Conservation (phyloP, 306 rosid species). For the Rosa multiflora region DNA sequence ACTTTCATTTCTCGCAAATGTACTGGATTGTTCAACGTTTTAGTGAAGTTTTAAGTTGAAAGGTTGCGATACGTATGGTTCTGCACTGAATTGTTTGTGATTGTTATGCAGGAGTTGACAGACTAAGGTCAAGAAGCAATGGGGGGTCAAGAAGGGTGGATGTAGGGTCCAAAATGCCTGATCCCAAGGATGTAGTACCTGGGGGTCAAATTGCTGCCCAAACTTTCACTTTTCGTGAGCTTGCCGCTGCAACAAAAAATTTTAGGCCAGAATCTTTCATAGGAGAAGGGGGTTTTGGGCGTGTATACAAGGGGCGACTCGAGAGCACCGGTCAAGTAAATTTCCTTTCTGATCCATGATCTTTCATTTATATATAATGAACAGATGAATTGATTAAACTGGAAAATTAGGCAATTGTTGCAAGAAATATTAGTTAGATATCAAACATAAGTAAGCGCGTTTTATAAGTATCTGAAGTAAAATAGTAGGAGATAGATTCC, state of each 20-base stretch:
- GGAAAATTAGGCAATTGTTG: not conserved
- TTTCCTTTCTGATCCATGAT: constrained; percentile 1
- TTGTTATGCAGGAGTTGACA: constrained; percentile 61
- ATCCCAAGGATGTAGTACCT: constrained; percentile 52
- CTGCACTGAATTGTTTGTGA: constrained; percentile 23
- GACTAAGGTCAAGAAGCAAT: constrained; percentile 56
- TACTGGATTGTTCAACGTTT: not conserved
- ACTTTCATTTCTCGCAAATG: constrained; percentile 12
- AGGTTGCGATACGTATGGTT: constrained; percentile 21
- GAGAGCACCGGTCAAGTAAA: constrained; percentile 84
- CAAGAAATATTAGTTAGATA: constrained; percentile 1
- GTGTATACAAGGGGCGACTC: constrained; percentile 82
- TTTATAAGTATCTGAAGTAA: not conserved
- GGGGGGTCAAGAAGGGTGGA: constrained; percentile 59
- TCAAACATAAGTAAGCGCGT: no score
- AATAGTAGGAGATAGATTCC: not conserved
- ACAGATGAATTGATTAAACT: not conserved
- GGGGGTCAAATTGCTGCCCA: constrained; percentile 80
- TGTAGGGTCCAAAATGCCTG: constrained; percentile 34
- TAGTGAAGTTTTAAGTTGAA: not conserved
- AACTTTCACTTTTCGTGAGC: constrained; percentile 85
- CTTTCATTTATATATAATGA: not conserved
- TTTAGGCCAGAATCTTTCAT: constrained; percentile 77
- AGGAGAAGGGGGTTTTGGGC: constrained; percentile 97
- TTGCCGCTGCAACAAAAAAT: constrained; percentile 72